Base-by-base conservation (phyloP, 2,329 filamentous ascomycete genomes). In the Fusarium torreyae region DNA sequence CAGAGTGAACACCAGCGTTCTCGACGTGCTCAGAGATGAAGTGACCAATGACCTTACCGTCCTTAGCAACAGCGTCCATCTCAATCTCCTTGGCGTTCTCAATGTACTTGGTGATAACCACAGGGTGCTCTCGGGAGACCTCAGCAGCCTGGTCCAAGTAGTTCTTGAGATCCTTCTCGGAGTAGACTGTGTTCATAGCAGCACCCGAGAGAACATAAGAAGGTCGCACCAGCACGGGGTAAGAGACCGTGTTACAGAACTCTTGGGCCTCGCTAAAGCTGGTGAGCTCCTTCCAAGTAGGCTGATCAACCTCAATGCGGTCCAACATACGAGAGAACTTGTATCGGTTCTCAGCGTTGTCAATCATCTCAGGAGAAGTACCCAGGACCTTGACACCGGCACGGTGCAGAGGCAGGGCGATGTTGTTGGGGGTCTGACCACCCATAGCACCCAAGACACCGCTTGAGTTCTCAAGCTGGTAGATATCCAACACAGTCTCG, bases 61-160 rank as follows among this genome's bases (percentile, higher is more conserved):
- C 92, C 75, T 91, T 91, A 55, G 95, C 96, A 44, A 99, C 96
- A 40, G 96, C 96, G 75, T 99, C 96, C 96, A 99, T 98, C 82
- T 99, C 96, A 69, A 99, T 98, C 81, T 99, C 96, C 86, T 99
- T 98, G 70, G 96, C 96, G 72, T 97, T 96, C 85, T 99, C 96
- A 72, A 99, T 98, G 83, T 98, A 99, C 84, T 99, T 99, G 65
- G 95, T 98, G 77, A 99, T 98, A 66, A 99, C 96, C 13, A 99
- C 96, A 1, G 96, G 96, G 79, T 98, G 93, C 67, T 98, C 95
- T 67, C 93, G 90, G 7, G 96, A 98, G 46, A 99, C 96, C 70
- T 97, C 94, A 8, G 89, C 93, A 55, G 96, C 96, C 82, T 98
- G 95, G 70, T 92, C 89, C 44, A 99, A 86, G 81, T 97, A 98